A percentile compares a stretch with the other conserved stretches of the same genome.
phyloP scores from a whole-genome alignment of 208 protist species.

The Trypanosoma scelopori region DNA sequence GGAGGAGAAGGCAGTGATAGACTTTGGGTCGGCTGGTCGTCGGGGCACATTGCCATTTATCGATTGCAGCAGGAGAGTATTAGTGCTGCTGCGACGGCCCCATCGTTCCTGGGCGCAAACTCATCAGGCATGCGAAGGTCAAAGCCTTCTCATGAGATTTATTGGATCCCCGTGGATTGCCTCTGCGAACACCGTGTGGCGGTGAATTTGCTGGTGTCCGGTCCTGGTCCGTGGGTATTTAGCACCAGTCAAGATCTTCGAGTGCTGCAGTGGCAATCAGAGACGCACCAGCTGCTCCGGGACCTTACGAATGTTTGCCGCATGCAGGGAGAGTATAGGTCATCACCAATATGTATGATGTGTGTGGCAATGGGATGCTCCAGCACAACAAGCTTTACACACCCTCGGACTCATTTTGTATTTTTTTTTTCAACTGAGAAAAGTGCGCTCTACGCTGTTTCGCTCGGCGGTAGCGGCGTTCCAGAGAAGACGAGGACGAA shows the following conservation, averaged over 20 bases:
- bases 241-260: constrained; percentile 15
- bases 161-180: not conserved
- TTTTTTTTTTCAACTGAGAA: constrained; percentile 21
- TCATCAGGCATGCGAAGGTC: not conserved
- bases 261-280: constrained; percentile 17
- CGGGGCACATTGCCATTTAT: constrained; percentile 20
- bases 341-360: constrained; percentile 15
- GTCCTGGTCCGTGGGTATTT: constrained; percentile 19
- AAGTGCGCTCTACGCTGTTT: constrained; percentile 3
- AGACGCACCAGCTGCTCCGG: constrained; percentile 10
- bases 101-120: not conserved
- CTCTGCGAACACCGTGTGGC: constrained; percentile 18
- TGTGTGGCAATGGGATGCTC: constrained; percentile 22
- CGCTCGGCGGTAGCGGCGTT: constrained; percentile 6
- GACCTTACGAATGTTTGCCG: constrained; percentile 13
- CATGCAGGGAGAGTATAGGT: constrained; percentile 9
- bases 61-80: not conserved
- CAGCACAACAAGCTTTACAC: constrained; percentile 12
- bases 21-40: constrained; percentile 23
- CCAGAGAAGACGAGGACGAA: not conserved
- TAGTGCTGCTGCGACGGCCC: not conserved
- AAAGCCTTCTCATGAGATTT: not conserved
- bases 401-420: constrained; percentile 11
- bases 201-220: constrained; percentile 11
- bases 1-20: not conserved